Conservation (phyloP, 331 rosid species). For the Malus hybrid region DNA sequence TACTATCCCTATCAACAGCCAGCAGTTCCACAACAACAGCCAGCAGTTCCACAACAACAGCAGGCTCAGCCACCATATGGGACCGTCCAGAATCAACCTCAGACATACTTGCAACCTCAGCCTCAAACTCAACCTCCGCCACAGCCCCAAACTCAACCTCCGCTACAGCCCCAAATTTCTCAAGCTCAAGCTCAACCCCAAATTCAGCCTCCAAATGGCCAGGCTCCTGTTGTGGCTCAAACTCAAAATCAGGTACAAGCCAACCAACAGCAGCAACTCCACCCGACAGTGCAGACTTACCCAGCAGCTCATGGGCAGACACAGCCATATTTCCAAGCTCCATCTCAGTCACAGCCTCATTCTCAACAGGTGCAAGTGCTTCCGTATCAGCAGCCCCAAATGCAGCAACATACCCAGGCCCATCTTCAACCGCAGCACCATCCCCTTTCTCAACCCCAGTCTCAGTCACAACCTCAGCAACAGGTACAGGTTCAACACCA, state of each 20-base stretch:
- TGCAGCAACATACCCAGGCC: slow-evolving; percentile 63
- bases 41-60: slow-evolving; percentile 46
- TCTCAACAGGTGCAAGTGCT: slow-evolving; percentile 26
- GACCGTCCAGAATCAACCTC: slow-evolving; percentile 28
- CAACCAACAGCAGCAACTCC: slow-evolving; percentile 48
- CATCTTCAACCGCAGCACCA: slow-evolving; percentile 51
- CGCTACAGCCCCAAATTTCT: slow-evolving; percentile 26
- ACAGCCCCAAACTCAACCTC: slow-evolving; percentile 27
- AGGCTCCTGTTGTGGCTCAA: slow-evolving; percentile 34
- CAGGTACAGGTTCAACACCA: slow-evolving; percentile 45
- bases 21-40: too few species aligned
- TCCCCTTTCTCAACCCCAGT: slow-evolving; percentile 22
- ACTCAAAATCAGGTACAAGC: slow-evolving; percentile 57
- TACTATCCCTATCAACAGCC: slow-evolving; percentile 81
- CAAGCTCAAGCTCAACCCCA: slow-evolving; percentile 32
- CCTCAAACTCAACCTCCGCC: background rate
- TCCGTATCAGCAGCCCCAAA: slow-evolving; percentile 48
- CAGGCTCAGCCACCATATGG: slow-evolving; percentile 44
- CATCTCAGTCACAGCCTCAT: slow-evolving; percentile 42
- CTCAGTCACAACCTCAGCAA: slow-evolving; percentile 34
- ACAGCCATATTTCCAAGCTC: slow-evolving; percentile 23
- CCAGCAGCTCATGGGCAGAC: slow-evolving; percentile 30
- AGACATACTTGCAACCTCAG: slow-evolving; percentile 23
- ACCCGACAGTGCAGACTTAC: slow-evolving; percentile 29
- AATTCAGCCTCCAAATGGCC: slow-evolving; percentile 37